These are phyloP conservation scores for Verticillium longisporum DNA, from an alignment of 2,329 filamentous ascomycete species.

Conservation along the genomic window DNA sequence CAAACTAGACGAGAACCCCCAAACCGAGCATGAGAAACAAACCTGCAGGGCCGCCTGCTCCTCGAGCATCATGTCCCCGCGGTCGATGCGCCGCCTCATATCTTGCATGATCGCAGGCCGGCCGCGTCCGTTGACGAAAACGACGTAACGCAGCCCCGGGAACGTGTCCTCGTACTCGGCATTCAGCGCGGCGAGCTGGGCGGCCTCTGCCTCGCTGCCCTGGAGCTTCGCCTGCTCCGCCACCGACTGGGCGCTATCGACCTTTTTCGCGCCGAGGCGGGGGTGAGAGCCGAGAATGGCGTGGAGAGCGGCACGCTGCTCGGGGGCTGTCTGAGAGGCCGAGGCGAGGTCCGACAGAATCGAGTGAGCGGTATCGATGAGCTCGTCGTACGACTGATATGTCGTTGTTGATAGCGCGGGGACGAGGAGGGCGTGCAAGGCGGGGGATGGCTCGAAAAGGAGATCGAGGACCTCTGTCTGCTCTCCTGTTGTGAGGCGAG, in stretches of 20 bases:
- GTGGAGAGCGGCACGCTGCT: slow-evolving; percentile 53
- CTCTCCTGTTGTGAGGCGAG: slow-evolving; percentile 44
- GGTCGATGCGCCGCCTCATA: slow-evolving; percentile 67
- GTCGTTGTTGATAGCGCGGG: slow-evolving; percentile 51
- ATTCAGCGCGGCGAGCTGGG: slow-evolving; percentile 59
- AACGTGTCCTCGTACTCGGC: slow-evolving; percentile 72
- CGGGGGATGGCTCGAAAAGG: slow-evolving; percentile 76
- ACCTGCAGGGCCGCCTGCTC: slow-evolving; percentile 70
- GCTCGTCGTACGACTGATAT: slow-evolving; percentile 60
- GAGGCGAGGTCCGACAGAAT: slow-evolving; percentile 56
- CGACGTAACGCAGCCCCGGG: slow-evolving; percentile 79
- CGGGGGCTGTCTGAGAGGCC: slow-evolving; percentile 27
- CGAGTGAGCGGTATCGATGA: slow-evolving; percentile 60
- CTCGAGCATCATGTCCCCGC: slow-evolving; percentile 60
- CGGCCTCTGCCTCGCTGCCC: slow-evolving; percentile 48
- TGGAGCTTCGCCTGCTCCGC: slow-evolving; percentile 76
- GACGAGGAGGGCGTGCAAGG: slow-evolving; percentile 65
- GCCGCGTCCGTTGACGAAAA: slow-evolving; percentile 80
- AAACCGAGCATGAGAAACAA: slow-evolving; percentile 17
- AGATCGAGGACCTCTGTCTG: slow-evolving; percentile 60
- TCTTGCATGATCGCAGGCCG: slow-evolving; percentile 72
- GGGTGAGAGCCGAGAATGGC: slow-evolving; percentile 76
- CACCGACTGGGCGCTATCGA: slow-evolving; percentile 75
- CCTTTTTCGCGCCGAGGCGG: slow-evolving; percentile 71
- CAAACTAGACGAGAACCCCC: neutral